phyloP scores from a whole-genome alignment of 1,139 yeast species.

The Geotrichum candidum region DNA sequence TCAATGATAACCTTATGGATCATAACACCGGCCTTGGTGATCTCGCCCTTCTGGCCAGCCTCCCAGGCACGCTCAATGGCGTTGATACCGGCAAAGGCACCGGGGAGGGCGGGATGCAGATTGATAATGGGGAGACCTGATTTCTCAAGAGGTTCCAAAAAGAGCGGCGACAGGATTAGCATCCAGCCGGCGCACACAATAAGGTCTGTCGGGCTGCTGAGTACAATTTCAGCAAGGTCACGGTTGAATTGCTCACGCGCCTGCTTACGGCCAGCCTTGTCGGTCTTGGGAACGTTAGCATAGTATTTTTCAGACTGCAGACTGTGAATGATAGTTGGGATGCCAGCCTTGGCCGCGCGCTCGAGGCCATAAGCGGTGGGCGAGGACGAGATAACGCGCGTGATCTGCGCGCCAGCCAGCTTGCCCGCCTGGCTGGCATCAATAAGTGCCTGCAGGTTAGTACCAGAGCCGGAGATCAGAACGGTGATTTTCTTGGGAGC shows the following conservation, averaged over 20 bases:
- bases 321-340: conserved; percentile 65
- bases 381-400: conserved; percentile 78
- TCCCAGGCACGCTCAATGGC: conserved; percentile 96
- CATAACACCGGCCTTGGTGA: conserved; percentile 88
- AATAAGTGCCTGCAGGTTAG: conserved; percentile 87
- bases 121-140: conserved; percentile 74
- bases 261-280: conserved; percentile 47
- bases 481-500: conserved; percentile 48
- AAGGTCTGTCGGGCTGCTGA: conserved; percentile 44
- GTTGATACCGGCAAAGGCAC: conserved; percentile 93
- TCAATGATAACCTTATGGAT: conserved; percentile 90
- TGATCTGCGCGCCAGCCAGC: conserved; percentile 50
- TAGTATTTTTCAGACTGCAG: conserved; percentile 59
- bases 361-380: conserved; percentile 75
- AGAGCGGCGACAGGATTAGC: conserved; percentile 77
- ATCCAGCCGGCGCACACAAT: conserved; percentile 99
- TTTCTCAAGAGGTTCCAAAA: conserved; percentile 57
- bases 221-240: conserved; percentile 66
- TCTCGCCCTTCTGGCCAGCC: conserved; percentile 79
- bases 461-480: conserved; percentile 89
- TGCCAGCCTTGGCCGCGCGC: conserved; percentile 64
- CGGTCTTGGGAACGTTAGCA: conserved; percentile 62
- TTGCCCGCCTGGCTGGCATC: conserved; percentile 53
- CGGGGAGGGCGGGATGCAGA: conserved; percentile 94
- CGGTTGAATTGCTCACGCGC: conserved; percentile 68